These are phyloP conservation scores for Wickerhamiella brachini DNA, from an alignment of 805 yeast species.

Conservation along the genomic window DNA sequence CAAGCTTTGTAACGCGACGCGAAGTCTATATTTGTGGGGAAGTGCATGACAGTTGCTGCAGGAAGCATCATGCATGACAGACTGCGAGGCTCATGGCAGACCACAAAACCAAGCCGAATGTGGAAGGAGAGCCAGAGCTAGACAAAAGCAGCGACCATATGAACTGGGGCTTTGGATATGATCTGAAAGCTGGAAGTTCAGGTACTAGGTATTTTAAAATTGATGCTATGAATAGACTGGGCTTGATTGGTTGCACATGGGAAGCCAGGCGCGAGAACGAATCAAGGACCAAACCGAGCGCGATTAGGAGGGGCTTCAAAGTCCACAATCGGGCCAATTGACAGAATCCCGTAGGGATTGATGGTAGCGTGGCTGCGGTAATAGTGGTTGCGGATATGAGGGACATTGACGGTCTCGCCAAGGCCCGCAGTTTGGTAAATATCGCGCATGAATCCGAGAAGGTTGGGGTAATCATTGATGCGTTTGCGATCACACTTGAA, in stretches of 20 bases:
- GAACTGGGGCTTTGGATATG: too few species aligned
- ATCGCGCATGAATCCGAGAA: conserved; percentile 68
- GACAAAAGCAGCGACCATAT: too few species aligned
- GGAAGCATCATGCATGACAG: background rate
- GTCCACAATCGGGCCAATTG: conserved; percentile 58
- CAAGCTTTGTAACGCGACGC: background rate
- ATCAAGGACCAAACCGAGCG: conserved; percentile 2
- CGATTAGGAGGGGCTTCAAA: conserved; percentile 15
- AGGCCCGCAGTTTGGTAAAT: conserved; percentile 61
- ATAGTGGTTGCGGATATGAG: conserved; percentile 84
- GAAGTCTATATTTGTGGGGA: background rate
- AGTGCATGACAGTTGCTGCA: background rate
- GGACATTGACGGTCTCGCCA: conserved; percentile 67
- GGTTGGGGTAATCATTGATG: conserved; percentile 71
- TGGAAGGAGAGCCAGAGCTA: too few species aligned
- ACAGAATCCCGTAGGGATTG: conserved; percentile 75
- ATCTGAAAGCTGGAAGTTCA: too few species aligned
- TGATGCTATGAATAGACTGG: too few species aligned
- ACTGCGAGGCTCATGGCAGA: too few species aligned
- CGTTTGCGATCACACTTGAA: conserved; percentile 82
- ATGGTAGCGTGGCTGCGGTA: conserved; percentile 70
- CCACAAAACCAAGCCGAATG: too few species aligned
- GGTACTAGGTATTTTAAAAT: too few species aligned
- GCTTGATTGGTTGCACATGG: too few species aligned
- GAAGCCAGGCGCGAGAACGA: too few species aligned